Evolutionary conservation across 2,329 filamentous ascomycete genomes (phyloP), one percentile per base, ranked within the genome.

Genomic region (Fusarium sp.): DNA sequence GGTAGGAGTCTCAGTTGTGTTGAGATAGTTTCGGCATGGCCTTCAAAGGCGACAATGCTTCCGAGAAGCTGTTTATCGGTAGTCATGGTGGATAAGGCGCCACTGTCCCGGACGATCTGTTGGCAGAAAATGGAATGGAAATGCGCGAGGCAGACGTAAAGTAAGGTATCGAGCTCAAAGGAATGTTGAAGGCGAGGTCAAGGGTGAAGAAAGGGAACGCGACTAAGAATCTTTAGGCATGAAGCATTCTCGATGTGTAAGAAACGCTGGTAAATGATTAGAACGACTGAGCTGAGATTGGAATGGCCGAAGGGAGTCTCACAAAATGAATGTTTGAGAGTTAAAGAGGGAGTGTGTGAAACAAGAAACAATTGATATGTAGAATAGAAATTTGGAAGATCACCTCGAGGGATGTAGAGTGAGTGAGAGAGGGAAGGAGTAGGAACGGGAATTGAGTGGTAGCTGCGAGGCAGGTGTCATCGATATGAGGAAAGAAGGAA

Each of bases 1-100:
- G 91, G 91, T 13, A 92, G 85, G 4, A 92, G 84, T 56, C 87
- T 87, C 43, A 92, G 82, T 75, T 92, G 91, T 5, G 89, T 91
- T 27, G 88, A 86, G 33, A 92, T 84, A 33, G 85, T 82, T 54
- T 91, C 87, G 27, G 81, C 76, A 35, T 88, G 84, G 7, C 91
- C 91, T 77, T 92, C 91, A 65, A 92, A 86, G 71, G 90, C 89
- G 62, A 92, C 85, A 63, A 92, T 81, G 77, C 85, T 88, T 56
- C 90, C 89, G 56, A 76, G 64, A 35, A 70, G 61, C n/a, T 76
- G 73, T 61, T 76, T 74, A 68, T 77, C 65, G 52, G 65, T 66
- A 39, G 75, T 57, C 81, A 82, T 82, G 57, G 61, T 76, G 48
- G 31, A 64, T 64, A 64, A 76, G 48, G 60, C 63, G 71, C 62